Evolutionary conservation across 306 rosid species (phyloP).

Genomic region (Cicer cuneatum): DNA sequence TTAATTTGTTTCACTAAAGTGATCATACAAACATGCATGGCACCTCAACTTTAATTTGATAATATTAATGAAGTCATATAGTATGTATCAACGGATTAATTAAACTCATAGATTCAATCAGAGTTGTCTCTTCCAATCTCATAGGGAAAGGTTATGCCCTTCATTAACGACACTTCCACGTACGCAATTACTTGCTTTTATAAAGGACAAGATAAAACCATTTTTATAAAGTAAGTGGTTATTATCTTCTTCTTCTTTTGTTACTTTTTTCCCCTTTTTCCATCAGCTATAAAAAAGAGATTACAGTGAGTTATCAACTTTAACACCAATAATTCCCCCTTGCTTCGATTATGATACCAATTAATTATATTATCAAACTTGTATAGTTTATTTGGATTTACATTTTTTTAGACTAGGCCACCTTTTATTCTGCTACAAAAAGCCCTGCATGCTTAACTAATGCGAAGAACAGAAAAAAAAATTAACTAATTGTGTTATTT

Average conservation of each 20-base stretch:
- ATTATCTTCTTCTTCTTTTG: slow-evolving; percentile 26
- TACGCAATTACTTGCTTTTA: slow-evolving; percentile 41
- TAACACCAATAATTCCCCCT: slow-evolving; percentile 43
- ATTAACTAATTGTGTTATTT: not conserved
- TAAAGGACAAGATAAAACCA: slow-evolving; percentile 48
- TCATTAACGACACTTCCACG: slow-evolving; percentile 39
- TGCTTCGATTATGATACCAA: slow-evolving; percentile 5
- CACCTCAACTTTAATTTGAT: slow-evolving; percentile 32
- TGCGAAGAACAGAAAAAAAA: slow-evolving; percentile 9
- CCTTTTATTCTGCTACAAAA: slow-evolving; percentile 37
- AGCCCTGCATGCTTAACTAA: slow-evolving; percentile 25
- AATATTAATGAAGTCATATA: slow-evolving; percentile 14
- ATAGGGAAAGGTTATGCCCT: slow-evolving; percentile 44
- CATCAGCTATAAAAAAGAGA: slow-evolving; percentile 43
- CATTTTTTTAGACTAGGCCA: slow-evolving; percentile 2
- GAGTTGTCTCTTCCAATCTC: slow-evolving; percentile 46
- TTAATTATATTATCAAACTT: slow-evolving; percentile 37
- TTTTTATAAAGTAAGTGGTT: slow-evolving; percentile 39
- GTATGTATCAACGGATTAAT: too few relatives aligned
- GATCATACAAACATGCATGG: not conserved
- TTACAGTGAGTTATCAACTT: slow-evolving; percentile 36
- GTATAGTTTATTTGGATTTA: slow-evolving; percentile 39
- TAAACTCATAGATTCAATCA: not conserved
- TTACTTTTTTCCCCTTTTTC: slow-evolving; percentile 1
- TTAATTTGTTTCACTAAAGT: slow-evolving; percentile 27